phyloP scores from a whole-genome alignment of 2,329 filamentous ascomycete species.

The Ophiostoma australiae region DNA sequence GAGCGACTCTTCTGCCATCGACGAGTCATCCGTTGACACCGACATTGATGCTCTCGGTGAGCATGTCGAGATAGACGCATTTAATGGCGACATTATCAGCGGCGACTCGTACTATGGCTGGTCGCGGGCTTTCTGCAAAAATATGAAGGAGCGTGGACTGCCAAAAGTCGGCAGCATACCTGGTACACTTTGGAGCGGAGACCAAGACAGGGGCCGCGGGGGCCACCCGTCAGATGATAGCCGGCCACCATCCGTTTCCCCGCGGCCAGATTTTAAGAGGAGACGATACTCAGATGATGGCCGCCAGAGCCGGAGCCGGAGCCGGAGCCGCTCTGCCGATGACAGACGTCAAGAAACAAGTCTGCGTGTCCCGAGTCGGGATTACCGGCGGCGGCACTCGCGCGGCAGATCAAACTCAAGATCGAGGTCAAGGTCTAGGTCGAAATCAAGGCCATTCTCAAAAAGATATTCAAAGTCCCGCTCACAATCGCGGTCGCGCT shows the following conservation, averaged over 20 bases:
- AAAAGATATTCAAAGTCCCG: background rate
- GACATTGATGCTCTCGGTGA: conserved; percentile 76
- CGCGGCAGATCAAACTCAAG: background rate
- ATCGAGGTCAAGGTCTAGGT: background rate
- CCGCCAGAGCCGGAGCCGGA: background rate
- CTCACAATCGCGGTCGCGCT: background rate
- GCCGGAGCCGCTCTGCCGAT: background rate
- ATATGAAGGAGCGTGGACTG: conserved; percentile 59
- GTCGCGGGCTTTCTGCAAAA: conserved; percentile 74
- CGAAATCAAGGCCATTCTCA: background rate
- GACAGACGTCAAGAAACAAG: background rate
- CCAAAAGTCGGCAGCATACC: background rate
- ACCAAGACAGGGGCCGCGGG: background rate
- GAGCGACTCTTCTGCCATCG: conserved; percentile 36
- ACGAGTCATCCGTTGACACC: conserved; percentile 44
- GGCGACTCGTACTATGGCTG: conserved; percentile 84
- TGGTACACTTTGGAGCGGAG: background rate
- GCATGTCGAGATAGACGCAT: conserved; percentile 57
- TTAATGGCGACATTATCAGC: conserved; percentile 58
- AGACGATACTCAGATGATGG: background rate
- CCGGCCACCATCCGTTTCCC: background rate
- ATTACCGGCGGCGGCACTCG: background rate
- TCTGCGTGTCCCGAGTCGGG: background rate
- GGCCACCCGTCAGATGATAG: background rate
- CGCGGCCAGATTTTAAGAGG: background rate